These are phyloP conservation scores for Plantago coronopus DNA, from an alignment of 305 asterid genomes.

Conservation along the genomic window DNA sequence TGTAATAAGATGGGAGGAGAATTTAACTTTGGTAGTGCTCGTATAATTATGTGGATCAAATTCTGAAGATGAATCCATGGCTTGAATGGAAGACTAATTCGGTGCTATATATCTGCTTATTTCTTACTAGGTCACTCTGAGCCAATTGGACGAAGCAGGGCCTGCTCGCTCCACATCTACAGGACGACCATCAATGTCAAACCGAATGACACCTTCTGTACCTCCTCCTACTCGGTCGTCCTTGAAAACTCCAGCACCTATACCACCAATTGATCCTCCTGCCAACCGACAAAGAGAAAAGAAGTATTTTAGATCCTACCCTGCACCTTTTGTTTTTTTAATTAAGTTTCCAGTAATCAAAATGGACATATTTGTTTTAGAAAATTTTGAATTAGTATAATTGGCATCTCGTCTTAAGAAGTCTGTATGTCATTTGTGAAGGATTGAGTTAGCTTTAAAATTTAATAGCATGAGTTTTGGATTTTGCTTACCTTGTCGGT, in stretches of 20 bases:
- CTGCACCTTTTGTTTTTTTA: slow-evolving; percentile 8
- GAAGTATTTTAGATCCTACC: slow-evolving; percentile 43
- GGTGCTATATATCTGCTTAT: slow-evolving; percentile 16
- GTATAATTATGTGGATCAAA: not conserved
- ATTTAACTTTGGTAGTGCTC: not conserved
- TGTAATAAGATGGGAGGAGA: not conserved
- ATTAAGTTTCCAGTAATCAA: slow-evolving; percentile 3
- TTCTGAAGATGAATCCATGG: slow-evolving; percentile 6
- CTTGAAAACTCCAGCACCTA: slow-evolving; percentile 48
- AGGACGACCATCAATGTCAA: slow-evolving; percentile 69
- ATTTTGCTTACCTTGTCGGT: slow-evolving; percentile 15
- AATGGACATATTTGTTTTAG: slow-evolving; percentile 14
- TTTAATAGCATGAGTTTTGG: slow-evolving; percentile 18
- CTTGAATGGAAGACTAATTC: not conserved
- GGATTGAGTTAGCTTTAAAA: slow-evolving; percentile 11
- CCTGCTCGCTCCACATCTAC: slow-evolving; percentile 74
- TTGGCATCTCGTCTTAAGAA: slow-evolving; percentile 9
- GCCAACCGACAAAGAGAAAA: slow-evolving; percentile 66
- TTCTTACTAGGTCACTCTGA: slow-evolving; percentile 41
- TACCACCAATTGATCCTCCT: slow-evolving; percentile 77
- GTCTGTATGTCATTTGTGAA: too few relatives aligned
- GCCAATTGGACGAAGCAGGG: slow-evolving; percentile 51
- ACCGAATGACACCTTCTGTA: slow-evolving; percentile 44
- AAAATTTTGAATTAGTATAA: slow-evolving; percentile 3
- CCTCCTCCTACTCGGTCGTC: slow-evolving; percentile 59